Conservation (phyloP, 1,284 basidiomycete species). For the Melanopsichium pennsylvanicum region DNA sequence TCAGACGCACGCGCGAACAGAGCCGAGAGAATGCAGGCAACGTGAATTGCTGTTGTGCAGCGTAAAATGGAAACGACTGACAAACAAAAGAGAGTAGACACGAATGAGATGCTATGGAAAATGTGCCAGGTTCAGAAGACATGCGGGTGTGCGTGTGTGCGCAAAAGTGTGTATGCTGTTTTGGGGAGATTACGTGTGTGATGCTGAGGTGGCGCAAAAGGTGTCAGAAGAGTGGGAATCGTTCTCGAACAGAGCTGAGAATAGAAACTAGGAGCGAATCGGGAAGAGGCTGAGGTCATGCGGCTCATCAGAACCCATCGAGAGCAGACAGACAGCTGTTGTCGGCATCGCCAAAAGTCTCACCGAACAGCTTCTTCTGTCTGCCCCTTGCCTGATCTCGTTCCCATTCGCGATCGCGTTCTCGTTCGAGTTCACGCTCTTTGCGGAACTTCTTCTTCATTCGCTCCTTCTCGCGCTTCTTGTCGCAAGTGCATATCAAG, state of each 20-base stretch:
- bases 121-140: too few species aligned
- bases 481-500: slow-evolving; percentile 39
- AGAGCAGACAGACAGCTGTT: slow-evolving; percentile 38
- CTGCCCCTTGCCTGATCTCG: slow-evolving; percentile 37
- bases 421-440: slow-evolving; percentile 44
- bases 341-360: slow-evolving; percentile 41
- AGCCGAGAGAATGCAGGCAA: too few species aligned
- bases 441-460: slow-evolving; percentile 44
- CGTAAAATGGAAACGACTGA: too few species aligned
- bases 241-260: neutral
- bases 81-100: too few species aligned
- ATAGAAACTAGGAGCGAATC: neutral
- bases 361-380: slow-evolving; percentile 43
- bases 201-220: too few species aligned
- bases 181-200: too few species aligned
- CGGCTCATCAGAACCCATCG: slow-evolving; percentile 35
- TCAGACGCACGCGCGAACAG: too few species aligned
- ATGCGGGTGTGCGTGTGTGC: too few species aligned
- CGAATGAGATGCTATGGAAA: too few species aligned
- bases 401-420: slow-evolving; percentile 49
- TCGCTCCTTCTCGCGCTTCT: slow-evolving; percentile 45
- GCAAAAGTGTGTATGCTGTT: too few species aligned
- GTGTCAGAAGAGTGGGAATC: neutral
- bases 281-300: neutral
- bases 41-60: too few species aligned